Evolutionary conservation across 345 rosid species (phyloP).

Genomic region (Hevea brasiliensis): DNA sequence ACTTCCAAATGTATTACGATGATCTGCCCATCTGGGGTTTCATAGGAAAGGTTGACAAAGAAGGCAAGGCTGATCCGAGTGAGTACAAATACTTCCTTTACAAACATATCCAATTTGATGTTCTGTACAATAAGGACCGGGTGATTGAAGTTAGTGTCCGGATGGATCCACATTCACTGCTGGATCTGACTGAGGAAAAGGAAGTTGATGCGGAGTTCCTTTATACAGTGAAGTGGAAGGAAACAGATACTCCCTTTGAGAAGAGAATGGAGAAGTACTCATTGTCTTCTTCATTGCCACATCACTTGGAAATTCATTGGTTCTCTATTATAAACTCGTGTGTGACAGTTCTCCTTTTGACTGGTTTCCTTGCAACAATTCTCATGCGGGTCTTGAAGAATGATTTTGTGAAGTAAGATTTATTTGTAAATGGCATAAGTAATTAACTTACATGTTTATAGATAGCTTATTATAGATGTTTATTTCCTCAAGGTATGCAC

Average conservation of each 20-base stretch:
- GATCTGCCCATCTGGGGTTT: conserved; percentile 93
- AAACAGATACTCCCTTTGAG: conserved; percentile 70
- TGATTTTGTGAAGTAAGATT: conserved; percentile 81
- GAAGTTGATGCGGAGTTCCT: conserved; percentile 74
- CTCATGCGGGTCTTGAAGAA: conserved; percentile 90
- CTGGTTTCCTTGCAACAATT: conserved; percentile 90
- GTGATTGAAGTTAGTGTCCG: conserved; percentile 72
- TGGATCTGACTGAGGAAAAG: conserved; percentile 77
- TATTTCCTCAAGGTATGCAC: conserved; percentile 38
- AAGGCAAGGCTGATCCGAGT: conserved; percentile 47
- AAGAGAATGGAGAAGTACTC: conserved; percentile 92
- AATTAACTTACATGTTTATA: background rate
- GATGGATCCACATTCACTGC: conserved; percentile 63
- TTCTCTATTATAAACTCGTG: conserved; percentile 87
- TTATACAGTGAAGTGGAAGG: conserved; percentile 91
- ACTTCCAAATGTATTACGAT: conserved; percentile 88
- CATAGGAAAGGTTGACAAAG: conserved; percentile 76
- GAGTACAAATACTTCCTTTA: conserved; percentile 67
- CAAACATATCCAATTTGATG: conserved; percentile 79
- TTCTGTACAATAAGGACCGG: conserved; percentile 69
- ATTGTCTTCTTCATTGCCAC: conserved; percentile 78
- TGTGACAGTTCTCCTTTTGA: conserved; percentile 85
- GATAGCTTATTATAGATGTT: background rate
- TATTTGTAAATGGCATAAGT: background rate
- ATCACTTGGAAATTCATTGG: conserved; percentile 93